These are phyloP conservation scores for Lipomyces japonicus DNA, from an alignment of 805 yeast genomes.

Conservation along the genomic window DNA sequence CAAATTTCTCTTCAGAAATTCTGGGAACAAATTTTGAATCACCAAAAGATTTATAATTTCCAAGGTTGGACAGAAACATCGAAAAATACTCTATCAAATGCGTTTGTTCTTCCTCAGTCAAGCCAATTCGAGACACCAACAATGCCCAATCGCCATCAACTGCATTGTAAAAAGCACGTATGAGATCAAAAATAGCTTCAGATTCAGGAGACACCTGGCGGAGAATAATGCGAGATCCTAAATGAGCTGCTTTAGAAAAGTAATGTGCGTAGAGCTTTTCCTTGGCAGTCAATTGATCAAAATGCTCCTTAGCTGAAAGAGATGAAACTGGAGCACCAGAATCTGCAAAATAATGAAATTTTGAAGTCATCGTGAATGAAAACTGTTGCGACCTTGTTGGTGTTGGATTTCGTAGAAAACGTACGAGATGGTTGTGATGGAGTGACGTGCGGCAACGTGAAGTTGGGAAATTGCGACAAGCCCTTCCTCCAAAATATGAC, in stretches of 20 bases:
- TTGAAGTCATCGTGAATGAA: too few relatives aligned
- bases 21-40: slow-evolving; percentile 81
- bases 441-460: too few relatives aligned
- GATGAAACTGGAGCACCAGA: slow-evolving; percentile 66
- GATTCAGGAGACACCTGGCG: slow-evolving; percentile 81
- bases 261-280: slow-evolving; percentile 77
- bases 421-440: too few relatives aligned
- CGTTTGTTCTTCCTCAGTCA: slow-evolving; percentile 41
- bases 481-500: too few relatives aligned
- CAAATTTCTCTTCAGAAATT: slow-evolving; percentile 48
- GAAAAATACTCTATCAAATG: slow-evolving; percentile 59
- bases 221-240: slow-evolving; percentile 74
- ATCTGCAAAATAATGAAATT: slow-evolving; percentile 47
- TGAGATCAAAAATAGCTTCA: slow-evolving; percentile 68
- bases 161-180: slow-evolving; percentile 54
- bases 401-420: too few relatives aligned
- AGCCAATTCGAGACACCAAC: slow-evolving; percentile 39
- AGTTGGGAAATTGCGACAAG: too few relatives aligned
- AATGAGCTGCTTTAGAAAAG: slow-evolving; percentile 76
- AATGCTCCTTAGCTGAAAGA: slow-evolving; percentile 64
- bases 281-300: slow-evolving; percentile 55
- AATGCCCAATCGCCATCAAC: slow-evolving; percentile 48
- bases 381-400: too few relatives aligned
- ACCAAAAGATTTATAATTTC: slow-evolving; percentile 83
- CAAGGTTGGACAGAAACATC: slow-evolving; percentile 60